A percentile compares a stretch with the other conserved stretches of the same genome.
Evolutionary conservation across 208 protist genomes (phyloP).

Genomic region (Crithidia mellificae): DNA sequence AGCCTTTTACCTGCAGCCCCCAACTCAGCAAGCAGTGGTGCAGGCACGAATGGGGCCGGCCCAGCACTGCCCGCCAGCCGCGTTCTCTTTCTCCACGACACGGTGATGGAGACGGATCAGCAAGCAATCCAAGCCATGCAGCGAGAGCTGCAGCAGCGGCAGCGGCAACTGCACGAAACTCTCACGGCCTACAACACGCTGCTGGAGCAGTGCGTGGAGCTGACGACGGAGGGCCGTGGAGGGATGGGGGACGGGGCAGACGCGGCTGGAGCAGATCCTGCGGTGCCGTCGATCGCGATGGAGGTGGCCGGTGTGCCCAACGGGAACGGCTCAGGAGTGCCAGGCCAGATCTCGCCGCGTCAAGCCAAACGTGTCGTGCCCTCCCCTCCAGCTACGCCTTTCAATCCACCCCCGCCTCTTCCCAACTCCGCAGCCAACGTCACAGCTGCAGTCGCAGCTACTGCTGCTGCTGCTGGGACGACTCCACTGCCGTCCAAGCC

Average conservation of each 20-base stretch:
- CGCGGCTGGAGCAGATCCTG: background rate
- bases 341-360: constrained; percentile 7
- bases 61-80: constrained; percentile 19
- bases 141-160: constrained; percentile 19
- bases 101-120: constrained; percentile 15
- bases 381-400: background rate
- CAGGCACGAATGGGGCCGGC: background rate
- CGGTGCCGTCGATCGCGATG: background rate
- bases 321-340: no score
- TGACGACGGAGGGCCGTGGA: background rate
- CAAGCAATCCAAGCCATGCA: constrained; percentile 15
- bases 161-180: constrained; percentile 24
- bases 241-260: background rate
- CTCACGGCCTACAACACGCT: constrained; percentile 15
- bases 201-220: constrained; percentile 24
- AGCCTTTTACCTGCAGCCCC: background rate
- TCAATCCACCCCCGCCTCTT: background rate
- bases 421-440: background rate
- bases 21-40: background rate
- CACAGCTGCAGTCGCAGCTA: constrained; percentile 1
- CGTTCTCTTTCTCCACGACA: constrained; percentile 24
- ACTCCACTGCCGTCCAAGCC: constrained; percentile 9
- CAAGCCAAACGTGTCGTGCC: background rate
- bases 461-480: no score
- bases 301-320: no score